Conservation (phyloP, 2,329 filamentous ascomycete genomes). For the Lasiodiplodia sp. region DNA sequence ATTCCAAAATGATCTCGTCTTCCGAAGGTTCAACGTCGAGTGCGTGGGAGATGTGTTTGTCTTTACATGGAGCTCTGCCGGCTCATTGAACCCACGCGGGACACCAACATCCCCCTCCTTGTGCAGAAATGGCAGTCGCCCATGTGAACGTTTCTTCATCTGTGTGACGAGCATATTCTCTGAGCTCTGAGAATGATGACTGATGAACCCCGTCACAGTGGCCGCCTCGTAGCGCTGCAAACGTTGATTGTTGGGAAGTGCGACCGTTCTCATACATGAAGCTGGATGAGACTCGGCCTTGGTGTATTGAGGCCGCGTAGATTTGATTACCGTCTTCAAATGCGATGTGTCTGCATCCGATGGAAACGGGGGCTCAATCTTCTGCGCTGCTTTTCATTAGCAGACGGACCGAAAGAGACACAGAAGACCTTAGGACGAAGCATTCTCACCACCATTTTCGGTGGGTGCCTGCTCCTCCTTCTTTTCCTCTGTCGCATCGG, state of each 20-base stretch:
- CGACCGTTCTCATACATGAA: not conserved
- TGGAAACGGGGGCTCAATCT: not conserved
- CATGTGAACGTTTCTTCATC: not conserved
- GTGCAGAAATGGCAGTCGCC: not conserved
- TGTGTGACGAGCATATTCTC: constrained; percentile 11
- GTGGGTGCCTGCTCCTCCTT: constrained; percentile 29
- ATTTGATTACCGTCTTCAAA: not conserved
- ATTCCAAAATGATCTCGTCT: constrained; percentile 25
- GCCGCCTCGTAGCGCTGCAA: not conserved
- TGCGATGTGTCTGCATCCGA: not conserved
- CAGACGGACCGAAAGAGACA: constrained; percentile 17
- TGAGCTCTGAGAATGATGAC: constrained; percentile 3
- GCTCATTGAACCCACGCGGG: not conserved
- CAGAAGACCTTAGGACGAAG: constrained; percentile 7
- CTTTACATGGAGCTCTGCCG: not conserved
- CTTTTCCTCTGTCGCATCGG: constrained; percentile 19
- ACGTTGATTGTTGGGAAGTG: not conserved
- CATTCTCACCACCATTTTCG: constrained; percentile 29
- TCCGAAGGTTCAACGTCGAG: constrained; percentile 14
- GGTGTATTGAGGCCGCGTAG: not conserved
- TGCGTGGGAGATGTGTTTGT: not conserved
- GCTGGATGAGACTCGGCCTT: not conserved
- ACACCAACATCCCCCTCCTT: too few relatives aligned
- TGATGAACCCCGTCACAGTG: not conserved
- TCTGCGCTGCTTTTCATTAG: constrained; percentile 12